Conservation (phyloP, 164 flowering plant genomes). For the Liriodendron chinense region DNA sequence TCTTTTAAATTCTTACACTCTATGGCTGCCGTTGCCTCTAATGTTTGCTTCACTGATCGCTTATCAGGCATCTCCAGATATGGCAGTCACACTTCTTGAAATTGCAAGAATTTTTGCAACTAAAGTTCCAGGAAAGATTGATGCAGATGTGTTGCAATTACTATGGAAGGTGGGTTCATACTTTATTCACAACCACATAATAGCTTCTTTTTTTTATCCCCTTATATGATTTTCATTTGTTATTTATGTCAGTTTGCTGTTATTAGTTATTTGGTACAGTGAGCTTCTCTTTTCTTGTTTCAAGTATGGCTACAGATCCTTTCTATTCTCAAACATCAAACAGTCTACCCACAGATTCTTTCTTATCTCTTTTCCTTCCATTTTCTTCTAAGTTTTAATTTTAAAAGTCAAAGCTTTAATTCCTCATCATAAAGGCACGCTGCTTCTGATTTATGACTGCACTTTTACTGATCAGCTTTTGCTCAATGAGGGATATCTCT, state of each 20-base stretch:
- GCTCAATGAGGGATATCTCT: background rate
- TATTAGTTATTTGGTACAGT: background rate
- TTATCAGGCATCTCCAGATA: constrained; percentile 92
- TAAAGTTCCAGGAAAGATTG: constrained; percentile 98
- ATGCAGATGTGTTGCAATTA: constrained; percentile 94
- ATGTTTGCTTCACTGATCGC: constrained; percentile 11
- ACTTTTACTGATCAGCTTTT: background rate
- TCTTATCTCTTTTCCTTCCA: too few relatives aligned
- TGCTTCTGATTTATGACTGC: background rate
- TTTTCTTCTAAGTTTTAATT: too few relatives aligned
- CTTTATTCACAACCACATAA: background rate
- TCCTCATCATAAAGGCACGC: background rate
- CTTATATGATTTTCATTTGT: background rate
- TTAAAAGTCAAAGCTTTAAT: background rate
- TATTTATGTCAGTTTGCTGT: background rate
- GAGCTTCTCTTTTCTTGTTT: background rate
- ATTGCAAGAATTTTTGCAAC: constrained; percentile 97
- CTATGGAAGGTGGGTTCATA: constrained; percentile 81
- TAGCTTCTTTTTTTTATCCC: background rate
- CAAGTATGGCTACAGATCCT: background rate
- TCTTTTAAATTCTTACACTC: background rate
- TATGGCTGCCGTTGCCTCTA: background rate
- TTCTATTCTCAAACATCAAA: background rate
- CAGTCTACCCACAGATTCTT: too few relatives aligned
- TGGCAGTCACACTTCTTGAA: constrained; percentile 99